Evolutionary conservation across 2,329 filamentous ascomycete species (phyloP), one percentile per base, ranked within the genome.

Genomic region (Ceratocystis cubensis): DNA sequence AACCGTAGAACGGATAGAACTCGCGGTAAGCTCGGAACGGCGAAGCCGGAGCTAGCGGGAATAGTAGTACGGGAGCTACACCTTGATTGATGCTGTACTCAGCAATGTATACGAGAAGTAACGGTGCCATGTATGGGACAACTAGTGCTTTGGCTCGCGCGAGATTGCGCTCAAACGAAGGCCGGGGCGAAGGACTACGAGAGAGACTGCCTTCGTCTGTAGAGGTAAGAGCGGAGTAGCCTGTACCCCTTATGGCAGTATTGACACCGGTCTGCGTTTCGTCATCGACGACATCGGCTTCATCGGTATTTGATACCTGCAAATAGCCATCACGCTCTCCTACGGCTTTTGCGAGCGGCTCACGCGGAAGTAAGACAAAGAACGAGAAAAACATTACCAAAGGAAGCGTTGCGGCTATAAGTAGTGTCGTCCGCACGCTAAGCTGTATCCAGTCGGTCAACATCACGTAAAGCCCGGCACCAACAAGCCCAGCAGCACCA

Each of bases 41-140:
- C 0, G 89, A 88, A 10, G 82, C 76, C 17, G 56, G 56, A 0
- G 80, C 73, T 0, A 96, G 79, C 0, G 92, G 91, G 73, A 96
- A 99, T 3, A 99, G 82, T 0, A 97, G 79, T 0, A 91, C 96
- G 0, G 94, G 93, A 0, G 91, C 81, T 0, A 97, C 91, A 45
- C 92, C 93, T 78, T 96, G 92, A 77, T 97, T 97, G 76, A 97
- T 96, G 66, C 89, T 74, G 75, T 99, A 99, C 78, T 99, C 94
- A 66, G 92, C 91, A 45, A 97, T 83, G 74, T 96, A 99, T 37
- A 99, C 94, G 17, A 97, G 78, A 44, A 97, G 81, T 15, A 99
- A 81, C 0, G 94, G 94, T 2, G 96, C 80, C 91, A 99, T 97
- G 75, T 87, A 87, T 0, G 84, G 84, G 57, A 95, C 78, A 73